These are phyloP conservation scores for Fusarium foetens DNA, from an alignment of 2,329 filamentous ascomycete species.

Conservation along the genomic window DNA sequence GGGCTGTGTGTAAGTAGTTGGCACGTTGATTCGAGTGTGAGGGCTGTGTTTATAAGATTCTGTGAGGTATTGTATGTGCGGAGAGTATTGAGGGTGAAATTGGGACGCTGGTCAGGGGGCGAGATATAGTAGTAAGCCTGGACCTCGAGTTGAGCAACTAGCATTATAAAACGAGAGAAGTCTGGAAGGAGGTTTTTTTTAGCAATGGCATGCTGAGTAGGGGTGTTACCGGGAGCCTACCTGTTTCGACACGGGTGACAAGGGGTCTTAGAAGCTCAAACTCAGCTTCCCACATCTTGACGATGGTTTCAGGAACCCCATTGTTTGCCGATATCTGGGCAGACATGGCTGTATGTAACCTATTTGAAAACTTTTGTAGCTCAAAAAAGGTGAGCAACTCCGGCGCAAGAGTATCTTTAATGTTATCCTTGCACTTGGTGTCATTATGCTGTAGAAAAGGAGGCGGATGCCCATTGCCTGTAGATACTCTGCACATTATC, in stretches of 20 bases:
- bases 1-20: slow-evolving; percentile 59
- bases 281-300: slow-evolving; percentile 63
- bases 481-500: slow-evolving; percentile 43
- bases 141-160: slow-evolving; percentile 63
- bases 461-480: slow-evolving; percentile 59
- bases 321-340: slow-evolving; percentile 59
- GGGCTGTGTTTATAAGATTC: slow-evolving; percentile 55
- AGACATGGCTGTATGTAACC: slow-evolving; percentile 59
- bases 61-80: slow-evolving; percentile 61
- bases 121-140: slow-evolving; percentile 64
- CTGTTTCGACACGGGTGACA: slow-evolving; percentile 58
- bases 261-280: slow-evolving; percentile 59
- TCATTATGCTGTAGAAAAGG: slow-evolving; percentile 63
- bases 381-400: slow-evolving; percentile 58
- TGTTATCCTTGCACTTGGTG: slow-evolving; percentile 53
- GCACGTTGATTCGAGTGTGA: slow-evolving; percentile 54
- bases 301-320: slow-evolving; percentile 58
- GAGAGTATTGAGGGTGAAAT: slow-evolving; percentile 57
- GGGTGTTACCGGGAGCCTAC: slow-evolving; percentile 42
- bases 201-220: not conserved
- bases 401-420: slow-evolving; percentile 54
- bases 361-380: slow-evolving; percentile 62
- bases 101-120: slow-evolving; percentile 50
- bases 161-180: slow-evolving; percentile 59
- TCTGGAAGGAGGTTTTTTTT: slow-evolving; percentile 46